Evolutionary conservation across 208 protist species (phyloP).

Genomic region (Crithidia sp.): DNA sequence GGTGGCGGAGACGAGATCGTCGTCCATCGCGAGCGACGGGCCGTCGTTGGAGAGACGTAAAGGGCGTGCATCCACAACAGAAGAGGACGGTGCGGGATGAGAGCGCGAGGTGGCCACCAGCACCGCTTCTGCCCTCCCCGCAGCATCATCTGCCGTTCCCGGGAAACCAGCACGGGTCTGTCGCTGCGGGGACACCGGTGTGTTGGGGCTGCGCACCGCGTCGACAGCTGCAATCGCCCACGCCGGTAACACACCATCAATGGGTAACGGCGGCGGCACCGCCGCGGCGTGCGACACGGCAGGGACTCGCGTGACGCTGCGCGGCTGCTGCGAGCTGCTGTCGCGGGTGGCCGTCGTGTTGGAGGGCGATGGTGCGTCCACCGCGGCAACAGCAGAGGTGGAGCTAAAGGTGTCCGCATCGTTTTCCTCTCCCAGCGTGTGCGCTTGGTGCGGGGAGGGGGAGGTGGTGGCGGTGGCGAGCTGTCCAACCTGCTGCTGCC

Average conservation of each 20-base stretch:
- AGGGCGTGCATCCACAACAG: not conserved
- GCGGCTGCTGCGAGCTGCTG: not conserved
- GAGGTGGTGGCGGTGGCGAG: too few relatives aligned
- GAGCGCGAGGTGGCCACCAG: too few relatives aligned
- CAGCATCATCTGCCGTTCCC: too few relatives aligned
- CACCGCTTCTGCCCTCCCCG: too few relatives aligned
- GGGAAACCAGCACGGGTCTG: too few relatives aligned
- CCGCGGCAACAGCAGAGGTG: not conserved
- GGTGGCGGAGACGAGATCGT: conserved; percentile 18
- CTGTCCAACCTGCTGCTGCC: not conserved
- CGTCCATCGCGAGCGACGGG: conserved; percentile 9
- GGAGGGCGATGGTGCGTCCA: not conserved
- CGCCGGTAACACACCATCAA: not conserved
- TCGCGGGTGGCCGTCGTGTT: not conserved
- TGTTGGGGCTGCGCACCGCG: not conserved
- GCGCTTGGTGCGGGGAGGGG: not conserved
- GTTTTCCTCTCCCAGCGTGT: not conserved
- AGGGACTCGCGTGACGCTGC: conserved; percentile 8
- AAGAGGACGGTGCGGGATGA: not conserved
- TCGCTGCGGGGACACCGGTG: not conserved
- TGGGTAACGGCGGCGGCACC: not conserved
- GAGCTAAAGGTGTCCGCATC: conserved; percentile 8
- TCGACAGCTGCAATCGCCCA: not conserved
- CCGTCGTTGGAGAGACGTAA: not conserved
- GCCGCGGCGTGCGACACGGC: too few relatives aligned